Percentiles rank a stretch among this genome's conserved stretches.
phyloP scores from a whole-genome alignment of 345 rosid species.

The Rubroshorea leprosula region DNA sequence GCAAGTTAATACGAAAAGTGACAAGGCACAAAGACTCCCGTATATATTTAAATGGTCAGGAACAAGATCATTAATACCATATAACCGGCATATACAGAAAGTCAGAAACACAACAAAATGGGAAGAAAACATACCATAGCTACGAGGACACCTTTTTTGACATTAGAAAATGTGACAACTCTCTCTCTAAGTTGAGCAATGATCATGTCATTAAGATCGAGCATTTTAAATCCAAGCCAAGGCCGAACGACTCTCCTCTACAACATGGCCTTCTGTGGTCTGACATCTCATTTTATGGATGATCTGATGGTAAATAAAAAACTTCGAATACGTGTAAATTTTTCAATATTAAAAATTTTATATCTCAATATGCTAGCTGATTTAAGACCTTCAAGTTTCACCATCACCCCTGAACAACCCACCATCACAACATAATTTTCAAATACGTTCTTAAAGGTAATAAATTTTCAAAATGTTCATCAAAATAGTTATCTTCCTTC shows the following conservation, averaged over 20 bases:
- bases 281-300: background rate
- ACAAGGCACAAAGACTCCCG: too few relatives aligned
- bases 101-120: too few relatives aligned
- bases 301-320: background rate
- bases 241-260: conserved; percentile 91
- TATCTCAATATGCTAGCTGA: background rate
- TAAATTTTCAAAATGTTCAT: too few relatives aligned
- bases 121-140: conserved; percentile 45
- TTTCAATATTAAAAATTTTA: background rate
- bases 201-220: conserved; percentile 81
- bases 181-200: conserved; percentile 76
- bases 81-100: too few relatives aligned
- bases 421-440: too few relatives aligned
- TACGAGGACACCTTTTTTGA: conserved; percentile 65
- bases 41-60: too few relatives aligned
- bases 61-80: too few relatives aligned
- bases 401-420: too few relatives aligned
- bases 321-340: background rate
- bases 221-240: conserved; percentile 93
- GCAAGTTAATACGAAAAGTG: too few relatives aligned
- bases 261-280: background rate
- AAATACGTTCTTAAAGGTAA: too few relatives aligned
- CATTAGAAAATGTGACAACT: conserved; percentile 61
- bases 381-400: too few relatives aligned
- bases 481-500: too few relatives aligned